Evolutionary conservation across 2,329 filamentous ascomycete genomes (phyloP), one percentile per base, ranked within the genome.

Genomic region (Fusarium tjaetaba): DNA sequence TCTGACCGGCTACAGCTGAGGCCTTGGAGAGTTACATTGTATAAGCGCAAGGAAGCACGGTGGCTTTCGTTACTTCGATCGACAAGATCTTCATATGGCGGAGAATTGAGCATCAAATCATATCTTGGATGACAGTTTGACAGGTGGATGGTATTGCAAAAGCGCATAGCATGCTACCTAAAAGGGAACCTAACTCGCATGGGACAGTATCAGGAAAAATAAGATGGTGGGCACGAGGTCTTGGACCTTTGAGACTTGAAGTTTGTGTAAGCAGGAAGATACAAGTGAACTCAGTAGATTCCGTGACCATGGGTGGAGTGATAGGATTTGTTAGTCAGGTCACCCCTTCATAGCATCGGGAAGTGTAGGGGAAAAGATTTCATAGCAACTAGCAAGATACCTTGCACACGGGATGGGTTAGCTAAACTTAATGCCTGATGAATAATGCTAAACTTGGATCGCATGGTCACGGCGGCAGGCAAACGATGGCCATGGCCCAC

Each of bases 301-400:
- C 71, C 70, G 52, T 74, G 68, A 75, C 64, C 41, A 42, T 38
- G 57, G 26, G 72, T 75, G 71, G 70, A 60, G 70, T 70, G 74
- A 74, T 65, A n/a, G 43, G 39, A 57, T 55, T 56, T 57, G 56
- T 55, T 26, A 68, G 72, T 77, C 74, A 77, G 64, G 43, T 68
- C 67, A 76, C 62, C 32, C 41, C 32, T 64, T 55, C 28, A n/a
- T 32, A 22, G 38, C 24, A 38, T 51, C 32, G 58, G 65, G 49
- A 36, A 62, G 42, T 56, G 39, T 38, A 68, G 60, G 41, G n/a
- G 18, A 32, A 15, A 15, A 30, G 43, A 43, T 65, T 53, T 60
- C 22, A 51, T 57, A 26, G 55, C 43, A 30, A 61, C 34, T 38
- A 53, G 53, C 53, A 57, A 32, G 30, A 70, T 42, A 49, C 30